Evolutionary conservation across 2,329 filamentous ascomycete species (phyloP).

Genomic region (Penicillium sp.): DNA sequence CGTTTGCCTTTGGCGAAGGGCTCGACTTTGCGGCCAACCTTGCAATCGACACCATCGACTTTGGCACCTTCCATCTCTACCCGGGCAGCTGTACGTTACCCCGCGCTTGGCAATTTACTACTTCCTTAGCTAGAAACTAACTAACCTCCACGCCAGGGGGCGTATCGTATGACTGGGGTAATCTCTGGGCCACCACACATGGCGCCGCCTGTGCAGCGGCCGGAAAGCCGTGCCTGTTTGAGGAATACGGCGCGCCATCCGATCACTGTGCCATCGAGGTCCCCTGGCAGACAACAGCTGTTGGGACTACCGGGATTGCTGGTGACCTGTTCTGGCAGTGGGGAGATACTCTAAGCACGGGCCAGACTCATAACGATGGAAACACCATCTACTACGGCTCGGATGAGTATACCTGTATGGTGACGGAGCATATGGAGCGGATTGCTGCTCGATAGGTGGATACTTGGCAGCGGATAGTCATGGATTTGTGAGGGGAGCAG

Average conservation of each 20-base stretch:
- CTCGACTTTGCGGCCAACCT: conserved; percentile 59
- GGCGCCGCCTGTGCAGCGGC: conserved; percentile 42
- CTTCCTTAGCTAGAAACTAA: background rate
- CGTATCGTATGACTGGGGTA: conserved; percentile 48
- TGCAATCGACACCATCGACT: conserved; percentile 59
- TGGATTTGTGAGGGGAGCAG: no score
- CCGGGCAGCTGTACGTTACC: conserved; percentile 48
- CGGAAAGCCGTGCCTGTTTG: conserved; percentile 48
- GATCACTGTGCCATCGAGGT: conserved; percentile 34
- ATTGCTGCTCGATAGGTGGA: background rate
- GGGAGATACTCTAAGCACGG: conserved; percentile 36
- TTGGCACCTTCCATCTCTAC: conserved; percentile 62
- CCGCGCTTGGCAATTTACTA: background rate
- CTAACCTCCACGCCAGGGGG: conserved; percentile 34
- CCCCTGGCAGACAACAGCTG: conserved; percentile 42
- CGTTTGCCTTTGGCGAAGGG: conserved; percentile 57
- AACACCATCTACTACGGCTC: conserved; percentile 40
- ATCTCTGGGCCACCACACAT: conserved; percentile 54
- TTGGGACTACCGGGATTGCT: conserved; percentile 39
- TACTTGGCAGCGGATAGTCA: no score
- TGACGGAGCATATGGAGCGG: conserved; percentile 34
- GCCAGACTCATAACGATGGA: conserved; percentile 35
- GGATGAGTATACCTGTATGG: conserved; percentile 35
- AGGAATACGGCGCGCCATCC: conserved; percentile 44
- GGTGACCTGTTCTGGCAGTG: conserved; percentile 48